Base-by-base conservation (phyloP, 169 alveolate genomes). In the Toxoplasma gondii region DNA sequence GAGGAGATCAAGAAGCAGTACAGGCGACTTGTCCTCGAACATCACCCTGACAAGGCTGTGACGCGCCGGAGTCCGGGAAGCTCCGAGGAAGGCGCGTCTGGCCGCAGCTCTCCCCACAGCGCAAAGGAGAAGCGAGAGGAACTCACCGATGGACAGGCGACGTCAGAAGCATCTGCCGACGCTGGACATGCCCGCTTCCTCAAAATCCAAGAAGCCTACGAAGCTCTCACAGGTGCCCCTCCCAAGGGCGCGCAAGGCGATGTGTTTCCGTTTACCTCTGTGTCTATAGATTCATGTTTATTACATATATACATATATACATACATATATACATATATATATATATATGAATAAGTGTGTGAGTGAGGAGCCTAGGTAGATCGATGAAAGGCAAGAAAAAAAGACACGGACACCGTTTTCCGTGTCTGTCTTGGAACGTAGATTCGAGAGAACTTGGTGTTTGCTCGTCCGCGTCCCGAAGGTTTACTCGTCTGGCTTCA, bases 181-280 rank as follows among this genome's bases (percentile, higher is more conserved):
- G 39, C 54, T 10, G 94, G 84, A 16, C 87, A 92, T 29, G 88
- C 91, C 44, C 53, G 31, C 39, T 97, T 97, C 95, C 93, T 98
- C 29, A 96, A 95, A 94, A 92, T 98, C 41, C 98, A 98, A 93
- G 98, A 98, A 91, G 99, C 99, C n/a, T 98, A 97, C 93, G 99
- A 98, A 69, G 96, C 97, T 0, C 95, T 97, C 49, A 78, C 92
- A 41, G 93, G 95, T 86, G 10, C 58, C n/a, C n/a, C n/a, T n/a
- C n/a, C 12, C 84, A 67, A 10, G 17, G 27, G 70, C 92, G 81
- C 84, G 31, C 29, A 29, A 31, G 31, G 31, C 67, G 92, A 4
- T 31, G 27, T 22, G 24, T 31, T 2, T 22, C 53, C 88, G 24
- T 41, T 2, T 80, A 38, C 24, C 9, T 22, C 4, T 31, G 45